Percentiles rank a stretch among this genome's conserved stretches.
Conservation (phyloP, 1,284 basidiomycete genomes). For the Sporisorium reilianum region DNA sequence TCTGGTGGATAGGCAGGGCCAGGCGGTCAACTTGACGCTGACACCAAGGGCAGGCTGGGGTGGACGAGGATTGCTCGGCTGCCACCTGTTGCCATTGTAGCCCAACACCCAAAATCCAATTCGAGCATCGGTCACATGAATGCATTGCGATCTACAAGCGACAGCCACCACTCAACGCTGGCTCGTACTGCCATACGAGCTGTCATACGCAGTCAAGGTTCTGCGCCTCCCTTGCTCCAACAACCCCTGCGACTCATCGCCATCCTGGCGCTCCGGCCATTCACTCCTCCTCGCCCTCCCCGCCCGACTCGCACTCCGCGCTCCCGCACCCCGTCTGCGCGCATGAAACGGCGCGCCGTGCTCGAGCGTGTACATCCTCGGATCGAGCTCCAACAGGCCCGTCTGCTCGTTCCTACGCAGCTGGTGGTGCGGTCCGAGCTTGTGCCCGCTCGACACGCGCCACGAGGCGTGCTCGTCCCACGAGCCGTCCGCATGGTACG, state of each 20-base stretch:
- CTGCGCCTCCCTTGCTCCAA: constrained; percentile 29
- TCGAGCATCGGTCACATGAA: neutral
- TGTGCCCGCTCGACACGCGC: constrained; percentile 54
- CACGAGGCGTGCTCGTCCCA: constrained; percentile 52
- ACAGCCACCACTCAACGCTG: constrained; percentile 15
- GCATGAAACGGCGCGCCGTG: constrained; percentile 30
- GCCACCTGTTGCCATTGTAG: constrained; percentile 37
- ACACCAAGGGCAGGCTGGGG: constrained; percentile 45
- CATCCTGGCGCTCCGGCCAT: neutral
- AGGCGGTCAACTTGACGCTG: constrained; percentile 13
- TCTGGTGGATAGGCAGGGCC: constrained; percentile 9
- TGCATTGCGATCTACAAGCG: neutral
- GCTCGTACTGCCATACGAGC: constrained; percentile 30
- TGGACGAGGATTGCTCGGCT: constrained; percentile 54
- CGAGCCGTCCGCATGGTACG: constrained; percentile 38
- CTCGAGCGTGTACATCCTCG: constrained; percentile 38
- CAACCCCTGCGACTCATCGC: constrained; percentile 31
- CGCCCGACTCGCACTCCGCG: constrained; percentile 1
- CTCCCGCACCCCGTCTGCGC: constrained; percentile 5
- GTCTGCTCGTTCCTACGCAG: constrained; percentile 39
- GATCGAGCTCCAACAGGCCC: constrained; percentile 40
- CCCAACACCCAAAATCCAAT: neutral
- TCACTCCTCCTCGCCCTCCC: neutral
- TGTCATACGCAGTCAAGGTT: constrained; percentile 12
- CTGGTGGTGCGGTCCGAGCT: constrained; percentile 54